Conservation (phyloP, 345 rosid species). For the Luvunga scandens region DNA sequence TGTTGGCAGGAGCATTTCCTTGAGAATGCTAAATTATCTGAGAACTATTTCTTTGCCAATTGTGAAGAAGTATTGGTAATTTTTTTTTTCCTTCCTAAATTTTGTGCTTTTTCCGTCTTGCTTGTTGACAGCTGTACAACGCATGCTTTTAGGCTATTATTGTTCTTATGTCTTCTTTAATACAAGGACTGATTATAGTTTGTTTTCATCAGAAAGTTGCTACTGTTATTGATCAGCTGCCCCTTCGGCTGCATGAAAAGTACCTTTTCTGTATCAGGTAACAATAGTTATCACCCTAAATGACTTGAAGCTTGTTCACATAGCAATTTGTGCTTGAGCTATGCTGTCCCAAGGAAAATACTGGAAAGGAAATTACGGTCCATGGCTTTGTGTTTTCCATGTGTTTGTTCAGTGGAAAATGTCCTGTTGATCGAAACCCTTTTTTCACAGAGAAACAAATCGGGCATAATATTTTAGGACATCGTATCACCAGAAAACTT, state of each 20-base stretch:
- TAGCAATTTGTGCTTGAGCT: neutral
- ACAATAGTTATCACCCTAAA: conserved; percentile 5
- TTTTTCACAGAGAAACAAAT: neutral
- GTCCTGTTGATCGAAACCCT: too few relatives aligned
- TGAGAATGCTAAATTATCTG: conserved; percentile 80
- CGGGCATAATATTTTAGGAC: neutral
- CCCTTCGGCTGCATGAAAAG: conserved; percentile 70
- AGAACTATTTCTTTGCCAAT: conserved; percentile 75
- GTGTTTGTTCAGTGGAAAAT: neutral
- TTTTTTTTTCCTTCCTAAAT: neutral
- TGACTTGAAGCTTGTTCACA: neutral
- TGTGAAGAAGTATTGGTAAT: conserved; percentile 77
- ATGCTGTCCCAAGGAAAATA: neutral
- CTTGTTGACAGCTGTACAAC: neutral
- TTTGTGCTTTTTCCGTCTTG: neutral
- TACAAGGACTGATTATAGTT: conserved; percentile 3
- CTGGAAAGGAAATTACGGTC: neutral
- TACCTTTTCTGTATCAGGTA: conserved; percentile 88
- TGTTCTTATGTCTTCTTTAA: neutral
- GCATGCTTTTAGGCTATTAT: neutral
- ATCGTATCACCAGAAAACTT: neutral
- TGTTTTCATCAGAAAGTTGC: conserved; percentile 67
- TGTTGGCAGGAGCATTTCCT: conserved; percentile 71
- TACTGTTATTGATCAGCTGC: conserved; percentile 65
- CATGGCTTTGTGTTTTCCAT: neutral